These are phyloP conservation scores for Colletotrichum acutatum DNA, from an alignment of 2,329 filamentous ascomycete genomes.

Conservation along the genomic window DNA sequence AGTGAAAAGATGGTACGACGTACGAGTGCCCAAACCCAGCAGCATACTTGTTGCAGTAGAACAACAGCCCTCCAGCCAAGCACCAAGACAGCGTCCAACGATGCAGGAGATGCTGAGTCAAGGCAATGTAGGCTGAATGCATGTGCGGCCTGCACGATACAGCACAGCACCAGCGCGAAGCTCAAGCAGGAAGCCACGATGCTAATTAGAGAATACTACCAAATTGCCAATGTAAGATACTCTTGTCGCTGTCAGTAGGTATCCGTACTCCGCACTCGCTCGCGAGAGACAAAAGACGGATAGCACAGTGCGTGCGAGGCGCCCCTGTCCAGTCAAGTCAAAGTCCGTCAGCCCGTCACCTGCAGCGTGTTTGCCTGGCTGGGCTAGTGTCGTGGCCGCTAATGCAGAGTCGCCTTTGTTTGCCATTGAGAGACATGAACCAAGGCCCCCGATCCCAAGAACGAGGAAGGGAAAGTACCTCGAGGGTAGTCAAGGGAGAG, in stretches of 20 bases:
- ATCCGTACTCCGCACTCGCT: background rate
- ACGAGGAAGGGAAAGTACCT: background rate
- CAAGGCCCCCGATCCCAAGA: background rate
- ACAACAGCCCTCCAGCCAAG: background rate
- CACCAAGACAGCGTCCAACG: background rate
- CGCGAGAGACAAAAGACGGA: background rate
- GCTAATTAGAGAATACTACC: too few species aligned
- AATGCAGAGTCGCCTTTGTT: conserved; percentile 2
- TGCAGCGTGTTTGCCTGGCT: background rate
- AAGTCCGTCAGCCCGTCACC: background rate
- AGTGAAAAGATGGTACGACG: background rate
- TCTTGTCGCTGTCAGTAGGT: background rate
- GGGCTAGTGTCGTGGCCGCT: background rate
- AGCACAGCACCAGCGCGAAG: background rate
- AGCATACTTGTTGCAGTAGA: background rate
- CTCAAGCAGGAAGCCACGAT: background rate
- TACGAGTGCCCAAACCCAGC: background rate
- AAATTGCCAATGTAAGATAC: background rate
- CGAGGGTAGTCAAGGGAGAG: background rate
- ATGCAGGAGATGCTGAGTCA: conserved; percentile 21
- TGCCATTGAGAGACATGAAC: background rate
- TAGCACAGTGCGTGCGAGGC: background rate
- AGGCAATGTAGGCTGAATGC: conserved; percentile 23
- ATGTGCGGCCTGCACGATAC: conserved; percentile 2
- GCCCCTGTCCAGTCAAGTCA: background rate